Evolutionary conservation across 2,329 filamentous ascomycete species (phyloP).

Genomic region (Colletotrichum zoysiae): DNA sequence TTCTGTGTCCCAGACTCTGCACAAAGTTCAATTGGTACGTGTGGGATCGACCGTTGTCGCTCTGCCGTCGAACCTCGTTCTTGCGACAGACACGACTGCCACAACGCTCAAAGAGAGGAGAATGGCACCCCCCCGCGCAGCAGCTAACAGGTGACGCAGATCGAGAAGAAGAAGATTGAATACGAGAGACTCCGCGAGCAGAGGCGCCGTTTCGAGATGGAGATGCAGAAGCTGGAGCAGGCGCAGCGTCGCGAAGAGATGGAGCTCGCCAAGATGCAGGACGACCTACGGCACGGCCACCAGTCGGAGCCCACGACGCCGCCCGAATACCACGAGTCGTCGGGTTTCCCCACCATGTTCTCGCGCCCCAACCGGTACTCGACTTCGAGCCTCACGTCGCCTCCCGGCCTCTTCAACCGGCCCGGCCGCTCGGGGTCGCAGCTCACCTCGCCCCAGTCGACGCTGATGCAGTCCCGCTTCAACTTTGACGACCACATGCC

Average conservation of each 20-base stretch:
- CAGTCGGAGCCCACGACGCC: constrained; percentile 97
- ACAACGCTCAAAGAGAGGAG: background rate
- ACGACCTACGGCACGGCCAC: constrained; percentile 80
- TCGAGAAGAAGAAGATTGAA: constrained; percentile 93
- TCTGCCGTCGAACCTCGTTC: constrained; percentile 3
- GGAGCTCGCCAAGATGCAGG: constrained; percentile 87
- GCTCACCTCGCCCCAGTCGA: constrained; percentile 81
- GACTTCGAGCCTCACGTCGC: constrained; percentile 86
- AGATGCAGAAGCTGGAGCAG: constrained; percentile 90
- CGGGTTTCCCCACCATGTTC: constrained; percentile 82
- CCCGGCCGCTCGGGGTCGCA: constrained; percentile 83
- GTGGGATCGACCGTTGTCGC: constrained; percentile 48
- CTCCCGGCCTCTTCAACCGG: constrained; percentile 80
- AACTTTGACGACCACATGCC: constrained; percentile 75
- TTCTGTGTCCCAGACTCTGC: constrained; percentile 64
- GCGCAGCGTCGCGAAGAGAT: constrained; percentile 86
- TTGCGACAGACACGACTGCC: background rate
- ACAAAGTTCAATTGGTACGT: constrained; percentile 84
- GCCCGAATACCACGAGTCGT: constrained; percentile 85
- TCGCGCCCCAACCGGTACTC: constrained; percentile 91
- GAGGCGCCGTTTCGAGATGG: constrained; percentile 88
- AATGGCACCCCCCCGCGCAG: background rate
- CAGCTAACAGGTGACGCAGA: constrained; percentile 66
- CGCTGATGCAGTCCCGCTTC: constrained; percentile 70
- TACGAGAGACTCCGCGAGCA: constrained; percentile 93